Evolutionary conservation across 2,329 filamentous ascomycete species (phyloP), one percentile per base, ranked within the genome.

Genomic region (Sporothrix inflata): DNA sequence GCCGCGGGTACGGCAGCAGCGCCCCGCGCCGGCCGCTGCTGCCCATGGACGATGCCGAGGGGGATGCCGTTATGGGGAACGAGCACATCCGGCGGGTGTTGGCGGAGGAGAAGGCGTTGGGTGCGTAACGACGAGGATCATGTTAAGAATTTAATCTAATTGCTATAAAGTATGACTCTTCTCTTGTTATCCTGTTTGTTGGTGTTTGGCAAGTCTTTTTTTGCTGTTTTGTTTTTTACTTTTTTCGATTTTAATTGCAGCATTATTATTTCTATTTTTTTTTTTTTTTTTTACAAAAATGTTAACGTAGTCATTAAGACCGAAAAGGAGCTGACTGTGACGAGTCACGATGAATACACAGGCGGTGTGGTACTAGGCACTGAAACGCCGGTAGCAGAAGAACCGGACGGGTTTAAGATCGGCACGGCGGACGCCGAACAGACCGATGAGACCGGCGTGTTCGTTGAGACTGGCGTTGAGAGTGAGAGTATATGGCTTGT

Each of bases 1-100:
- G 71, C n/a, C 76, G 76, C 40, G 75, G 74, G 16, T 77, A 78
- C 70, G 63, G 42, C 63, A 55, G 69, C 51, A 71, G 1, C 63
- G 49, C 12, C 75, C 76, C 0, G 7, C 72, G 76, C 12, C 73
- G 73, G 12, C 77, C 76, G n/a, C 71, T 78, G 24, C 2, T 75
- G 57, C 74, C 76, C 6, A 76, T 77, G 73, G 70, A 47, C 14
- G 74, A 74, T n/a, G 72, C 74, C 6, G 72, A 71, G 66, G 76
- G 73, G 7, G 68, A 47, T 2, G 45, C 34, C 1, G 53, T 74
- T 14, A 70, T 74, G 69, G 68, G 27, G 4, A 65, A 75, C 19
- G 60, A 45, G 19, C 66, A 71, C 53, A 55, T 74, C 4, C 63
- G 45, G 34, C 14, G 71, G 40, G 38, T 74, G 12, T n/a, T 74